phyloP scores from a whole-genome alignment of 495 filamentous ascomycete genomes.

The Staphylotrichum tortipilum region DNA sequence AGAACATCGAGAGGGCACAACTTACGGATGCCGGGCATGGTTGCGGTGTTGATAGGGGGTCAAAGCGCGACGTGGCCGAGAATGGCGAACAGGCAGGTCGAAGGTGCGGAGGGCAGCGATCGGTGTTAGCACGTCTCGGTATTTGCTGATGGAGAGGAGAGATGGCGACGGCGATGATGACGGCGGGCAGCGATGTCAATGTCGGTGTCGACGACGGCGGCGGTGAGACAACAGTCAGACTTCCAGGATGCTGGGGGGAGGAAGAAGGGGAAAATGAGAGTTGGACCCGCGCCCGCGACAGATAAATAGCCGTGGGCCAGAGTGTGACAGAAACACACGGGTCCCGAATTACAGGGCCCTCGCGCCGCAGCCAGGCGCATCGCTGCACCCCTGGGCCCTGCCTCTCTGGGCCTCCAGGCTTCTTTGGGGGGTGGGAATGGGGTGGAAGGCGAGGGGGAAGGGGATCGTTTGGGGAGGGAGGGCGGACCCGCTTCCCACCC shows the following conservation, averaged over 20 bases:
- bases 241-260: too few species aligned
- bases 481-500: neutral
- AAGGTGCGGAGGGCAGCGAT: too few species aligned
- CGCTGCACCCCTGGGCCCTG: neutral
- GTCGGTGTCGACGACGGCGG: neutral
- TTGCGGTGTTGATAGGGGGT: slow-evolving; percentile 11
- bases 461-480: too few species aligned
- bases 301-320: slow-evolving; percentile 3
- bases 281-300: slow-evolving; percentile 2
- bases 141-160: neutral
- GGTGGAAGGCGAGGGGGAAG: too few species aligned
- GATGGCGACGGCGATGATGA: too few species aligned
- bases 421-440: too few species aligned
- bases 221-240: neutral
- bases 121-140: too few species aligned
- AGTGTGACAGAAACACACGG: slow-evolving; percentile 4
- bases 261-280: neutral
- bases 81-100: too few species aligned
- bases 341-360: slow-evolving; percentile 5
- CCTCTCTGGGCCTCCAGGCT: too few species aligned
- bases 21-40: slow-evolving; percentile 27
- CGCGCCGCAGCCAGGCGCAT: neutral
- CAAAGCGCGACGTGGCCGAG: neutral
- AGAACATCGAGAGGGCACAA: neutral
- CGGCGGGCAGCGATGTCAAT: too few species aligned